Conservation (phyloP, 2,329 filamentous ascomycete genomes). For the Trichoderma cornu-damae region DNA sequence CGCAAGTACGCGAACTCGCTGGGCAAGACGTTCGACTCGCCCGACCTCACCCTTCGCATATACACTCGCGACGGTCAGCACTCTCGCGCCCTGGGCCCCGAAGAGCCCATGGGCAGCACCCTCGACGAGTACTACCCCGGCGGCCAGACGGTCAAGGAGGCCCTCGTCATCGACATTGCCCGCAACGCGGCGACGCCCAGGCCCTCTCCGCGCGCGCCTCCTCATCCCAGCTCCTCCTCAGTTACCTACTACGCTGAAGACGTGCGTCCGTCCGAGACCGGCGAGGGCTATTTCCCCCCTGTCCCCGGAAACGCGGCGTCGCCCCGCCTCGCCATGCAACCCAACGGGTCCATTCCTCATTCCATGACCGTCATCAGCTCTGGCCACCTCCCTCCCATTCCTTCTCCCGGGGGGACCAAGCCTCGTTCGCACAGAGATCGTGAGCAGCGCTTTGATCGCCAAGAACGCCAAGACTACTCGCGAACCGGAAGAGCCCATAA, state of each 20-base stretch:
- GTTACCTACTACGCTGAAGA: constrained; percentile 58
- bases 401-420: constrained; percentile 70
- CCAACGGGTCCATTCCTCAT: constrained; percentile 39
- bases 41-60: constrained; percentile 79
- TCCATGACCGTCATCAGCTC: constrained; percentile 78
- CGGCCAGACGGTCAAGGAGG: constrained; percentile 83
- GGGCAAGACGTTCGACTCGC: constrained; percentile 81
- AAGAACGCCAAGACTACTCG: constrained; percentile 49
- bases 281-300: constrained; percentile 75
- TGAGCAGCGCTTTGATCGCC: constrained; percentile 30
- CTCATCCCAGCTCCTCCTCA: constrained; percentile 29
- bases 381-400: constrained; percentile 72
- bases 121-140: constrained; percentile 80
- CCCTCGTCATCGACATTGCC: constrained; percentile 80
- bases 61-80: constrained; percentile 59
- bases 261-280: constrained; percentile 59
- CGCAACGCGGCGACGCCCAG: constrained; percentile 66
- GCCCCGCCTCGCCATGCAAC: constrained; percentile 36
- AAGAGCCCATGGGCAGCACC: constrained; percentile 73
- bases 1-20: constrained; percentile 92
- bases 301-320: constrained; percentile 42
- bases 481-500: constrained; percentile 64
- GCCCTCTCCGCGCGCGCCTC: constrained; percentile 63
- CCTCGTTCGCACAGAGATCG: constrained; percentile 47
- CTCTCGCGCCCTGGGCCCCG: constrained; percentile 73